A percentile compares a stretch with the other conserved stretches of the same genome.
These are phyloP conservation scores for Podospora pseudopauciseta DNA, from an alignment of 495 filamentous ascomycete genomes.

Conservation along the genomic window DNA sequence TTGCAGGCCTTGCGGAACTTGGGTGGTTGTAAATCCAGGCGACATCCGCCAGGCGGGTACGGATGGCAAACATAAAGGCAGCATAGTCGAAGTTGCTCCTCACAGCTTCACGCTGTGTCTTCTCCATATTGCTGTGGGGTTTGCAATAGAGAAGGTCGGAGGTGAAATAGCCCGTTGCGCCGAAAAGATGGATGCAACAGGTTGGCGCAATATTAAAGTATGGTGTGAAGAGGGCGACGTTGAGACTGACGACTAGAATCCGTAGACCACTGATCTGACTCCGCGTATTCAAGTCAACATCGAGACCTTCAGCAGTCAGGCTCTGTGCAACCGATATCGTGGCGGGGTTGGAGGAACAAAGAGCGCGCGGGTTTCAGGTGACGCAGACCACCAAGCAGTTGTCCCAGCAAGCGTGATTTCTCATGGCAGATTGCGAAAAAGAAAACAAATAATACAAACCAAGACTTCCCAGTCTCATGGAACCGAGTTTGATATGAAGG, in stretches of 20 bases:
- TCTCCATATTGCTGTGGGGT: conserved; percentile 31
- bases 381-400: too few species aligned
- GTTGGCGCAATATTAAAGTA: conserved; percentile 20
- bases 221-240: background rate
- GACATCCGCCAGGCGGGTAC: conserved; percentile 46
- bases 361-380: too few species aligned
- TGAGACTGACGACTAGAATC: background rate
- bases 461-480: too few species aligned
- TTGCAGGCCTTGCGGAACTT: conserved; percentile 42
- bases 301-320: background rate
- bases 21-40: conserved; percentile 45
- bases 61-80: conserved; percentile 26
- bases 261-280: too few species aligned
- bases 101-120: conserved; percentile 12
- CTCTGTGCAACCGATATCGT: background rate
- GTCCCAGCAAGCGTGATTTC: too few species aligned
- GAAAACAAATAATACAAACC: too few species aligned
- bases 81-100: conserved; percentile 34
- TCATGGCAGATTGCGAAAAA: too few species aligned
- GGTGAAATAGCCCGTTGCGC: conserved; percentile 31
- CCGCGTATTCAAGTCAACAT: too few species aligned
- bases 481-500: too few species aligned
- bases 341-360: background rate
- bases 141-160: conserved; percentile 45
- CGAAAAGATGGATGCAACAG: conserved; percentile 21